These are phyloP conservation scores for Penicillium psychrofluorescens DNA, from an alignment of 495 filamentous ascomycete genomes.

Conservation along the genomic window DNA sequence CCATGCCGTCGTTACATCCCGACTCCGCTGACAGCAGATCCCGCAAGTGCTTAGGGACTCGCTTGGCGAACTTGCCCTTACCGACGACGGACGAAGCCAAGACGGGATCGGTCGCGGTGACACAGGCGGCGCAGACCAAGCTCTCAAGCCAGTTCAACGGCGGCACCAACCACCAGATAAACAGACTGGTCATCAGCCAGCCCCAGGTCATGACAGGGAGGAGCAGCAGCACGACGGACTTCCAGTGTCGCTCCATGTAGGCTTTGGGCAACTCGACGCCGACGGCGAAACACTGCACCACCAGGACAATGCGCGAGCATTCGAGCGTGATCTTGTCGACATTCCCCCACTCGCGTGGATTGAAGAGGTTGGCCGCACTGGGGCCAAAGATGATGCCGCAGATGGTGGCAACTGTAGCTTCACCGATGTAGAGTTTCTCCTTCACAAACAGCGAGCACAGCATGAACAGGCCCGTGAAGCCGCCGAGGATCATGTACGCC, in stretches of 20 bases:
- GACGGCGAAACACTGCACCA: constrained; percentile 98
- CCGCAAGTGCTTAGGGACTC: constrained; percentile 93
- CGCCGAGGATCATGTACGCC: constrained; percentile 97
- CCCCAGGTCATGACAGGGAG: constrained; percentile 97
- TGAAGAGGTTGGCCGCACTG: constrained; percentile 84
- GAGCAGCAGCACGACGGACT: constrained; percentile 79
- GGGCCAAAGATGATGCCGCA: constrained; percentile 98
- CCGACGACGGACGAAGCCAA: constrained; percentile 96
- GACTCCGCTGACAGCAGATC: constrained; percentile 95
- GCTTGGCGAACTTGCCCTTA: constrained; percentile 96
- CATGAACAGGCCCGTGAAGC: constrained; percentile 98
- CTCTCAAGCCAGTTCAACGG: constrained; percentile 81
- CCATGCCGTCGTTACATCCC: constrained; percentile 99
- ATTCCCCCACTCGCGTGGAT: constrained; percentile 82
- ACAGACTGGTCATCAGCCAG: constrained; percentile 90
- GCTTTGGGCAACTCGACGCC: constrained; percentile 95
- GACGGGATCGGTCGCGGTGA: constrained; percentile 97
- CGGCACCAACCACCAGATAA: constrained; percentile 92
- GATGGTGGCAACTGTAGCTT: constrained; percentile 93
- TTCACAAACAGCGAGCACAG: constrained; percentile 95
- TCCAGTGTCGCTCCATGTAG: constrained; percentile 99
- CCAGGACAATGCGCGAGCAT: constrained; percentile 93
- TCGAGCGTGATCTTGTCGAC: constrained; percentile 93
- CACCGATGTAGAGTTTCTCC: constrained; percentile 96
- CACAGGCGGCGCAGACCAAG: constrained; percentile 80